Base-by-base conservation (phyloP, 768 basidiomycete species). In the Gymnopilus junonius region DNA sequence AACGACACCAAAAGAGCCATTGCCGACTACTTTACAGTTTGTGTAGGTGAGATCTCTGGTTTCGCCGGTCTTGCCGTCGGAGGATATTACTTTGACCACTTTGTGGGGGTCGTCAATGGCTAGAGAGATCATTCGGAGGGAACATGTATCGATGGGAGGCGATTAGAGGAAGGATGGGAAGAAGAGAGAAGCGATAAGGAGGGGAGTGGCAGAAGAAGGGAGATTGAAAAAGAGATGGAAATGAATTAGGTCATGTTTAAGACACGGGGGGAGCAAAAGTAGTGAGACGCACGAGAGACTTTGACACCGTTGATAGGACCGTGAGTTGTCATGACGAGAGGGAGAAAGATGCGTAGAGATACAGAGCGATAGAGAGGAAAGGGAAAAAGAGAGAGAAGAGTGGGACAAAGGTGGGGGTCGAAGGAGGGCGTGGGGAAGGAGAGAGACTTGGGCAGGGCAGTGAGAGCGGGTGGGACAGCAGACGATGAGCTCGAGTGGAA, bases 1-100 rank as follows among this genome's bases (percentile, higher is more conserved):
- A 66, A 99, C 97, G 76, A 99, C 96, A 69, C 97, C 97, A 72
- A 99, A 99, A 62, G 95, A 97, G 77, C 97, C 97, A 74, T 99
- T 99, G 59, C 97, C 97, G 73, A 96, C 93, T 74, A 99, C 94
- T 80, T 97, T 99, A 85, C 93, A 97, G 76, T 93, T 95, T 70
- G 93, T 97, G 82, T 99, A 99, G 51, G 90, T 86, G 71, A 99
- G 88, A 70, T 95, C 92, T 72, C 85, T 85, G 65, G 92, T 90
- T 54, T 93, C 91, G 71, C 93, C 95, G 6, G 90, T 81, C 87
- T 96, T 98, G 79, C 97, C 97, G 72, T 96, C 92, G 65, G 91
- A 93, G 62, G 96, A 97, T 75, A 92, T 84, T 71, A 99, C 97
- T 77, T 93, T 95, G 82, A 97, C 91, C 73, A 97, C 86, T 81